A percentile compares a stretch with the other conserved stretches of the same genome.
Conservation (phyloP, 768 basidiomycete genomes). For the Rubroboletus satanas region DNA sequence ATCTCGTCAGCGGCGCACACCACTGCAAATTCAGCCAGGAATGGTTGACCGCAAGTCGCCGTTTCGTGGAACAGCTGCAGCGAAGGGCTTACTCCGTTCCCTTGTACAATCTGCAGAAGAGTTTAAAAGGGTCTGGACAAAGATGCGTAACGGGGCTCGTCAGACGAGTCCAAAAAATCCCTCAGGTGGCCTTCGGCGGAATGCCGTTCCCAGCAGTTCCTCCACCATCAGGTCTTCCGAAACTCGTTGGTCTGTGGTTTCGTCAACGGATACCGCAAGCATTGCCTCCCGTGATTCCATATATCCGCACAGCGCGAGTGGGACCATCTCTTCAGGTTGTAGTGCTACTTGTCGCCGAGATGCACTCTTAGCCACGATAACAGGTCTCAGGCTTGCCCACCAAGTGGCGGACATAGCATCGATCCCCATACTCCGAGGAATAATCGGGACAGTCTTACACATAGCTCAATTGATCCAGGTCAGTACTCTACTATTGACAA, state of each 20-base stretch:
- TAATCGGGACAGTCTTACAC: constrained; percentile 4
- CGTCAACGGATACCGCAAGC: not conserved
- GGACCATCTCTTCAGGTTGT: constrained; percentile 3
- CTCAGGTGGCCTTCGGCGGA: too few relatives aligned
- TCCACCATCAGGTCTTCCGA: constrained; percentile 1
- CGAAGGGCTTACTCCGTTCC: constrained; percentile 9
- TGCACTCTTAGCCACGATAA: not conserved
- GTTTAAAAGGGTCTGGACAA: constrained; percentile 5
- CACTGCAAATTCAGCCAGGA: constrained; percentile 16
- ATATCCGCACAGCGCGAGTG: not conserved
- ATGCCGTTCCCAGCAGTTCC: not conserved
- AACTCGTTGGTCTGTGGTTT: not conserved
- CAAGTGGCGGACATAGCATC: constrained; percentile 6
- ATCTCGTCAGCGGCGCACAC: not conserved
- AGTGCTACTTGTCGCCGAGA: not conserved
- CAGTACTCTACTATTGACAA: not conserved
- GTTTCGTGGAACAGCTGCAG: constrained; percentile 14
- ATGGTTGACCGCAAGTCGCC: constrained; percentile 12
- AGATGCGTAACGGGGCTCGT: not conserved
- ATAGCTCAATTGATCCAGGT: constrained; percentile 11
- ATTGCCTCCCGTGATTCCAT: not conserved
- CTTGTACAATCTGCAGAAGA: constrained; percentile 1
- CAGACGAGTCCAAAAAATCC: not conserved
- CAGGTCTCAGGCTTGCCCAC: constrained; percentile 2
- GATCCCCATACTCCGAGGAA: constrained; percentile 1